Evolutionary conservation across 306 rosid species (phyloP), one percentile per base, ranked within the genome.

Genomic region (Hylodesmum podocarpum): DNA sequence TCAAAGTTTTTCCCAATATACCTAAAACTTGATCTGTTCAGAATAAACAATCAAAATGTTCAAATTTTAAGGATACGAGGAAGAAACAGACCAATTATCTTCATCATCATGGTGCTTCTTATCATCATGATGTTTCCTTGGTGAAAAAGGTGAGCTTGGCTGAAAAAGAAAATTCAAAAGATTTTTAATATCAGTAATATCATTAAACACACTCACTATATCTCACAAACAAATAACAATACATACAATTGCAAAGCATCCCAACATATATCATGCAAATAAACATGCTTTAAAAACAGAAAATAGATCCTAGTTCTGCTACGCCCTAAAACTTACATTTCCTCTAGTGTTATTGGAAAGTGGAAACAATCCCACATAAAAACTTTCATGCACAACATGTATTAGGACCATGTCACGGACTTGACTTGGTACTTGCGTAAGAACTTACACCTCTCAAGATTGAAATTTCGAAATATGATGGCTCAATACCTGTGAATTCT

Each of bases 11-110:
- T 62, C 37, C 54, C 29, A 18, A 29, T 29, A 73, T 57, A 39
- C 58, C 76, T 58, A 79, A 70, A 70, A 72, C 40, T 63, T 55
- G 69, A 57, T 14, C 39, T 36, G 33, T 59, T 69, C 47, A 55
- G 50, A 78, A 46, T 76, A 53, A 82, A 77, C 71, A 73, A 73
- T 54, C 53, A 69, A 70, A 81, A 27, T 72, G 11, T 76, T 49
- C 7, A 37, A 74, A 19, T 76, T 53, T 58, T 66, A 65, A 93
- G 99, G 99, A 96, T 96, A 96, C 97, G 99, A 93, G 73, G 97
- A 89, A 75, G 93, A 78, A 28, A 82, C 25, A 62, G 96, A 96
- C 91, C 88, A 93, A 83, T 62, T 83, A 64, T 95, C 99, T 84
- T 95, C 97, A 76, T 90, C 98, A 18, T 88, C 97, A 3, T 69